A percentile compares a stretch with the other conserved stretches of the same genome.
Conservation (phyloP, 176 grass and related monocot genomes). For the Bonia amplexicaulis region DNA sequence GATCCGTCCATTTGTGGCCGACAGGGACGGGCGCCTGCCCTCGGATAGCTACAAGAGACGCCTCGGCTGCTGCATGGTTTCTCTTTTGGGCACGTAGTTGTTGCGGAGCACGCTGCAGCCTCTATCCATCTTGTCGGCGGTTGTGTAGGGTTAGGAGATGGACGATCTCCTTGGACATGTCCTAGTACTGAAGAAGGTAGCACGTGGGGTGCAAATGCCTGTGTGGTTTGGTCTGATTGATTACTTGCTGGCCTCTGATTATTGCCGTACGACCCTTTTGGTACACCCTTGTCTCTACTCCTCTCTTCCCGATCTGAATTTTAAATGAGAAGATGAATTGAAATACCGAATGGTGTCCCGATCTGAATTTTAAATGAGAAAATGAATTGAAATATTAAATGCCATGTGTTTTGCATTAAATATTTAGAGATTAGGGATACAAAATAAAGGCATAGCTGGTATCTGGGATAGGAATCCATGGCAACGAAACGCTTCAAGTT, state of each 20-base stretch:
- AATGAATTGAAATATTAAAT: too few species aligned
- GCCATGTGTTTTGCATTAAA: too few species aligned
- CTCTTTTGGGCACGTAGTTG: neutral
- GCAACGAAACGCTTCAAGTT: conserved; percentile 85
- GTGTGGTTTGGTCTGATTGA: too few species aligned
- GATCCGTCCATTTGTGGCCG: neutral
- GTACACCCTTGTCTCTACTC: too few species aligned
- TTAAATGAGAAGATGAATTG: too few species aligned
- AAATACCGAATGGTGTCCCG: too few species aligned
- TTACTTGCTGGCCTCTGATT: too few species aligned
- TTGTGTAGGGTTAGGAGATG: neutral
- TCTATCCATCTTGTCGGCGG: neutral
- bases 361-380: too few species aligned
- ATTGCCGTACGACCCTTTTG: too few species aligned
- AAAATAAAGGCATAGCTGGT: conserved; percentile 79
- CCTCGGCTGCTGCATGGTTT: neutral
- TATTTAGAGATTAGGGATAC: too few species aligned
- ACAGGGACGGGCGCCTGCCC: neutral
- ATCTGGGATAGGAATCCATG: conserved; percentile 70
- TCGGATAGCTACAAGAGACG: neutral
- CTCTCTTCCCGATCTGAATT: too few species aligned
- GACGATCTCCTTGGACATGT: neutral
- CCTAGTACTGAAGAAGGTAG: neutral
- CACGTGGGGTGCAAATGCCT: too few species aligned
- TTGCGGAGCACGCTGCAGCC: neutral